phyloP scores from a whole-genome alignment of 352 stramenopile genomes.

The Pythium dissimile region DNA sequence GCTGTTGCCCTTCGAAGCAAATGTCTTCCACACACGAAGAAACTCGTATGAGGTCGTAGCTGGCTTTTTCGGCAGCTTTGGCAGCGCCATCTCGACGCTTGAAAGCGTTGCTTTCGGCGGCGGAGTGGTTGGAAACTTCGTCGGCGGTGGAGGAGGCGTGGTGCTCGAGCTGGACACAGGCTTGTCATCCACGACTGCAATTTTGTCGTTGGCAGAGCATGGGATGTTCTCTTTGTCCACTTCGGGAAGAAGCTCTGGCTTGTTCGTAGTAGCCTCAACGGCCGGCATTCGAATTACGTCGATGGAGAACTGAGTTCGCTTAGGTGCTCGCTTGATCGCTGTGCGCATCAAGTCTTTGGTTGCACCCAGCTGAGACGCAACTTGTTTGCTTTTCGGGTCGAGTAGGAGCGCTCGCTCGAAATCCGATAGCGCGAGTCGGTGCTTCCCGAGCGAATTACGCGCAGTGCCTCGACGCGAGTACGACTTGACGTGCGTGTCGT shows the following conservation, averaged over 20 bases:
- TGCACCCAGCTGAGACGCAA: constrained; percentile 48
- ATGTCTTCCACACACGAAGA: constrained; percentile 67
- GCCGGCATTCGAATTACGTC: constrained; percentile 30
- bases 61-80: constrained; percentile 58
- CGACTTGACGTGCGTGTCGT: constrained; percentile 85
- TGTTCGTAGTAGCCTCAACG: not conserved
- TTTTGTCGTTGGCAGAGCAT: not conserved
- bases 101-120: not conserved
- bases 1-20: constrained; percentile 40
- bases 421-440: constrained; percentile 79
- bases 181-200: no score
- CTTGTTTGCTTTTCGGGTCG: constrained; percentile 74
- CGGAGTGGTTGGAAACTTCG: not conserved
- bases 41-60: constrained; percentile 80
- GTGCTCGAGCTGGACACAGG: no score
- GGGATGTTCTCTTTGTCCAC: constrained; percentile 26
- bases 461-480: constrained; percentile 78
- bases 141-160: not conserved
- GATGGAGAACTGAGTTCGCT: constrained; percentile 44
- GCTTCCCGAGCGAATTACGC: constrained; percentile 83
- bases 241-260: constrained; percentile 16
- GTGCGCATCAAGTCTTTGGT: constrained; percentile 64
- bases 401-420: constrained; percentile 59
- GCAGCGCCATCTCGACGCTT: constrained; percentile 19
- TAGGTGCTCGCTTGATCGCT: constrained; percentile 64